Evolutionary conservation across 768 basidiomycete genomes (phyloP).

Genomic region (Arthromyces matolae): DNA sequence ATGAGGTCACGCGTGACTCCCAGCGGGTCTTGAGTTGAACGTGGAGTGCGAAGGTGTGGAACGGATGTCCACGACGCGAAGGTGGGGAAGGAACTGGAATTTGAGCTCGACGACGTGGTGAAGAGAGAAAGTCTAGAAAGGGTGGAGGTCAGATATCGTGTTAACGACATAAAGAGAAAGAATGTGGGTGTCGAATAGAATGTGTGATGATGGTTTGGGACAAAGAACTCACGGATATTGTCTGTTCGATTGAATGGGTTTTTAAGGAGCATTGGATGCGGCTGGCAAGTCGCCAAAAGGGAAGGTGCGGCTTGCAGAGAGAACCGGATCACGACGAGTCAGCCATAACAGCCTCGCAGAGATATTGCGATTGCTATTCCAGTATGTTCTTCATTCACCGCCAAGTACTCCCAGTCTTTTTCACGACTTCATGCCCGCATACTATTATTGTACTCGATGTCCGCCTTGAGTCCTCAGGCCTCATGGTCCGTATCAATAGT

Average conservation of each 20-base stretch:
- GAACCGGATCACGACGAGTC: too few relatives aligned
- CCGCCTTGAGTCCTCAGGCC: too few relatives aligned
- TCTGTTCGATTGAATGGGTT: not conserved
- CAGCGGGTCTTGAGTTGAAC: not conserved
- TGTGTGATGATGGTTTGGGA: slow-evolving; percentile 5
- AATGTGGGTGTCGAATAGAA: slow-evolving; percentile 12
- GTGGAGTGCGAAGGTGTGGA: not conserved
- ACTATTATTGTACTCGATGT: too few relatives aligned
- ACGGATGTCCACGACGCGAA: not conserved
- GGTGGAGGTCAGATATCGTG: slow-evolving; percentile 5
- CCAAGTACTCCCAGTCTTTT: too few relatives aligned
- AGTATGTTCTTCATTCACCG: too few relatives aligned
- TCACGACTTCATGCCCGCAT: too few relatives aligned
- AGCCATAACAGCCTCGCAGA: too few relatives aligned
- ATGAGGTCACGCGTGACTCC: slow-evolving; percentile 3
- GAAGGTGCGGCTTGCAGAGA: too few relatives aligned
- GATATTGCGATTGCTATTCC: too few relatives aligned
- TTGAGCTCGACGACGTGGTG: too few relatives aligned
- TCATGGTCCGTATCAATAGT: too few relatives aligned
- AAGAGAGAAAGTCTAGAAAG: slow-evolving; percentile 3
- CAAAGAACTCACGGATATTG: not conserved
- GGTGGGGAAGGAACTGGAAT: too few relatives aligned
- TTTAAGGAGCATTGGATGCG: not conserved
- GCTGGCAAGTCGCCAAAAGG: not conserved
- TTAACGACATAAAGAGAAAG: slow-evolving; percentile 13